These are phyloP conservation scores for Coix lacrymajobi DNA, from an alignment of 176 grass and related monocot species.

Conservation along the genomic window DNA sequence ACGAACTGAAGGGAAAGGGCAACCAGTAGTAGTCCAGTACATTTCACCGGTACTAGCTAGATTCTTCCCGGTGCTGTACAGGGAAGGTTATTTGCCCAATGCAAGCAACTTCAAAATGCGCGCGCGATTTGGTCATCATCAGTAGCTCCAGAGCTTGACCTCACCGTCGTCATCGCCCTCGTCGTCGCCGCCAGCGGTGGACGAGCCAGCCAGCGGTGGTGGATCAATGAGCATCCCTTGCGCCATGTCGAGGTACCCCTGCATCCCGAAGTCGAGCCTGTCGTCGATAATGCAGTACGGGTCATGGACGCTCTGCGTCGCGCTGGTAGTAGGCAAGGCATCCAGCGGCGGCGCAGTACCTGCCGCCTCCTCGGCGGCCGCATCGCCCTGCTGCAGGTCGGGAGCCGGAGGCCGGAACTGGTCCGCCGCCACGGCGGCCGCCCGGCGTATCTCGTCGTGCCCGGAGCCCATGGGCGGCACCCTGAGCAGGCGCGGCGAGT, in stretches of 20 bases:
- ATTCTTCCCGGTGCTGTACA: conserved; percentile 31
- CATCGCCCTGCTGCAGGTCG: not conserved
- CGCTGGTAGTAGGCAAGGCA: not conserved
- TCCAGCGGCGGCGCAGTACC: not conserved
- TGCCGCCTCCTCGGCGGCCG: not conserved
- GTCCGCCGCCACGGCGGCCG: conserved; percentile 51
- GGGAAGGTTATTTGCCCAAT: not conserved
- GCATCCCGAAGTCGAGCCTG: conserved; percentile 68
- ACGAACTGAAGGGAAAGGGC: not conserved
- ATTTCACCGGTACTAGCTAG: not conserved
- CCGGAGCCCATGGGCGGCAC: conserved; percentile 37
- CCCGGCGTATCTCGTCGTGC: conserved; percentile 53
- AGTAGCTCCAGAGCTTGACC: conserved; percentile 69
- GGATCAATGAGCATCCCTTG: conserved; percentile 87
- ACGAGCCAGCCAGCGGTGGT: conserved; percentile 35
- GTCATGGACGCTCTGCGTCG: not conserved
- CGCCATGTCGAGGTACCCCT: conserved; percentile 91
- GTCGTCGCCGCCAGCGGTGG: conserved; percentile 5
- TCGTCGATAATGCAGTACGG: conserved; percentile 34
- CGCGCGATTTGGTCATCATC: not conserved
- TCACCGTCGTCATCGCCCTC: conserved; percentile 25
- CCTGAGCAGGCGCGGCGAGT: conserved; percentile 51
- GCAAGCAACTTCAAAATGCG: not conserved
- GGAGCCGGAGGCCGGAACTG: conserved; percentile 25
- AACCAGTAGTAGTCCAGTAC: too few relatives aligned